Percentiles rank a stretch among this genome's conserved stretches.
phyloP scores from a whole-genome alignment of 768 basidiomycete species.

The Hypsizygus marmoreus region DNA sequence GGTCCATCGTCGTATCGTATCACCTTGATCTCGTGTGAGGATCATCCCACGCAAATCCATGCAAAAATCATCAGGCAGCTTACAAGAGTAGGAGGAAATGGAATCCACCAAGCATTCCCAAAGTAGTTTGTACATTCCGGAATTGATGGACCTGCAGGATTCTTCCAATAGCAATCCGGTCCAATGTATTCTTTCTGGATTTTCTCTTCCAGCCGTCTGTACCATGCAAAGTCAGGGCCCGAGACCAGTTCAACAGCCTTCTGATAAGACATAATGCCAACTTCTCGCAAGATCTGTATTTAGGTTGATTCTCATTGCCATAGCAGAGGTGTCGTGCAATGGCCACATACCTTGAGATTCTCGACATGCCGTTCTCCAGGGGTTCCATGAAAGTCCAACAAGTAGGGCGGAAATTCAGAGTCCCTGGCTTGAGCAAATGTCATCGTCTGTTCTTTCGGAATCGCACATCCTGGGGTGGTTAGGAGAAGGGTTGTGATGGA shows the following conservation, averaged over 20 bases:
- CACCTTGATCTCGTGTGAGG: constrained; percentile 41
- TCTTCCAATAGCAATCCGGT: constrained; percentile 74
- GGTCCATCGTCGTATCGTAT: constrained; percentile 69
- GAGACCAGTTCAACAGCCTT: constrained; percentile 49
- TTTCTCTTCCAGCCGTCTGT: constrained; percentile 45
- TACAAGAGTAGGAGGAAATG: constrained; percentile 75
- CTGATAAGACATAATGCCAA: constrained; percentile 58
- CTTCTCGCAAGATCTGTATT: constrained; percentile 68
- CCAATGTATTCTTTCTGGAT: constrained; percentile 64
- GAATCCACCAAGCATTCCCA: constrained; percentile 80
- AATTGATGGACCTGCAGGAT: constrained; percentile 25
- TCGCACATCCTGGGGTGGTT: constrained; percentile 56
- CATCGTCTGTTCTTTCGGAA: constrained; percentile 61
- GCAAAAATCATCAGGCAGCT: constrained; percentile 19
- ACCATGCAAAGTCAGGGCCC: constrained; percentile 49
- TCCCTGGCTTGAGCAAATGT: constrained; percentile 58
- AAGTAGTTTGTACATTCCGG: constrained; percentile 54
- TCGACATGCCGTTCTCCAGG: constrained; percentile 76
- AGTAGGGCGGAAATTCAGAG: constrained; percentile 66
- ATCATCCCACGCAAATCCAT: not conserved
- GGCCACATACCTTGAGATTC: constrained; percentile 63
- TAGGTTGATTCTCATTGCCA: not conserved
- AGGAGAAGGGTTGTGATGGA: constrained; percentile 67
- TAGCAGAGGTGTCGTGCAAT: not conserved
- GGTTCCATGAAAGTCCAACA: constrained; percentile 61